Percentiles rank a stretch among this genome's conserved stretches.
phyloP scores from a whole-genome alignment of 495 filamentous ascomycete genomes.

The Penicillium cosmopolitanum region DNA sequence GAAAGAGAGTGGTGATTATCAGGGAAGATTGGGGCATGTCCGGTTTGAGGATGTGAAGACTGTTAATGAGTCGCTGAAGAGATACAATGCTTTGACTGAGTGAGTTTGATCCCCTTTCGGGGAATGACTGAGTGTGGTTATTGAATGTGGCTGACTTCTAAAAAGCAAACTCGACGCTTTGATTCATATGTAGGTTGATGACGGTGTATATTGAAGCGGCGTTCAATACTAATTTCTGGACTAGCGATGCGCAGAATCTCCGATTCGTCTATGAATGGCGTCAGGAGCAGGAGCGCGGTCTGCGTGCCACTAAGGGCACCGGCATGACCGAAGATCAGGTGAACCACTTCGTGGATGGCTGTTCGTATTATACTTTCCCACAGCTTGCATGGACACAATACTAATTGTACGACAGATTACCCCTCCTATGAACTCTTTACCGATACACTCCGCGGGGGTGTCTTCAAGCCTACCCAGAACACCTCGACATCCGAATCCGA shows the following conservation, averaged over 20 bases:
- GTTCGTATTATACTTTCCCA: constrained; percentile 41
- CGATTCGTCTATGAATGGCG: constrained; percentile 89
- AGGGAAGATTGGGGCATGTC: constrained; percentile 58
- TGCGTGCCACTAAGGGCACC: constrained; percentile 64
- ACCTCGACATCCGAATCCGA: constrained; percentile 28
- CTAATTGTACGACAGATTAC: constrained; percentile 51
- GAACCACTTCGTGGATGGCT: constrained; percentile 67
- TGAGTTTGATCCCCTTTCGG: constrained; percentile 31
- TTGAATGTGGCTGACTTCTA: constrained; percentile 14
- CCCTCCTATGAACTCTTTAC: constrained; percentile 74
- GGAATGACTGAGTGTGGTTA: not conserved
- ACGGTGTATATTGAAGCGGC: not conserved
- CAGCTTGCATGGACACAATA: not conserved
- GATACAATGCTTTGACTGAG: constrained; percentile 75
- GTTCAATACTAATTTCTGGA: not conserved
- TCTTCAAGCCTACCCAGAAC: constrained; percentile 49
- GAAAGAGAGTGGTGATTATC: constrained; percentile 44
- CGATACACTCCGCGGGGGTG: constrained; percentile 65
- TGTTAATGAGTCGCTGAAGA: constrained; percentile 69
- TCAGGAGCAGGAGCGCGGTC: constrained; percentile 72
- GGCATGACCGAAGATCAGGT: constrained; percentile 82
- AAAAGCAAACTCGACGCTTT: constrained; percentile 72
- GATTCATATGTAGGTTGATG: constrained; percentile 72
- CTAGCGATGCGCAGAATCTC: constrained; percentile 74
- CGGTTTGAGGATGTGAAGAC: constrained; percentile 68